These are phyloP conservation scores for Kappamyces sp. DNA, from an alignment of 192 early-diverging fungal species.

Conservation along the genomic window DNA sequence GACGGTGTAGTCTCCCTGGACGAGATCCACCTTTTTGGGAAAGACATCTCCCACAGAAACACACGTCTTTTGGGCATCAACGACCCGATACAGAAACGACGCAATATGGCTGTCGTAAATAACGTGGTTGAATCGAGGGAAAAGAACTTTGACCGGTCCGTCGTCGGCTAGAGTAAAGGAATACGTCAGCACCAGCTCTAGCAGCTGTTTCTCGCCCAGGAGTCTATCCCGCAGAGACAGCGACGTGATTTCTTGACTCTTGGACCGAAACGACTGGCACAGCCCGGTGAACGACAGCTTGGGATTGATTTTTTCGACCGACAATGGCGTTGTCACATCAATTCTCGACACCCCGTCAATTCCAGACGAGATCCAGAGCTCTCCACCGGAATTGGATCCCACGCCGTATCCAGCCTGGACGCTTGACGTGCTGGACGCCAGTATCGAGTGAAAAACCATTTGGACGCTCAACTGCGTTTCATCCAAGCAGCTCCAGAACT, in stretches of 20 bases:
- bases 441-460: slow-evolving; percentile 76
- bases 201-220: slow-evolving; percentile 58
- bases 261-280: slow-evolving; percentile 63
- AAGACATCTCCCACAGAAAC: slow-evolving; percentile 67
- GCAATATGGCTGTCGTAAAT: slow-evolving; percentile 64
- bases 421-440: slow-evolving; percentile 36
- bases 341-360: slow-evolving; percentile 60
- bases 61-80: slow-evolving; percentile 72
- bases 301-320: slow-evolving; percentile 61
- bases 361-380: too few relatives aligned
- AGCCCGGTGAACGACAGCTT: slow-evolving; percentile 47
- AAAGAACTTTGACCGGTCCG: slow-evolving; percentile 46
- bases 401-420: too few relatives aligned
- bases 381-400: too few relatives aligned
- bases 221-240: slow-evolving; percentile 71
- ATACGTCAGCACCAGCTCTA: slow-evolving; percentile 73
- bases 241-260: slow-evolving; percentile 54
- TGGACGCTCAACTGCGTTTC: slow-evolving; percentile 60
- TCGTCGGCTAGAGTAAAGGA: slow-evolving; percentile 51
- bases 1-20: slow-evolving; percentile 76
- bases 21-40: slow-evolving; percentile 59
- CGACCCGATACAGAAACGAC: slow-evolving; percentile 44
- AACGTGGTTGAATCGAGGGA: slow-evolving; percentile 55
- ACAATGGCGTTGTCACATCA: slow-evolving; percentile 62
- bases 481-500: slow-evolving; percentile 83